Percentiles rank a stretch among this genome's conserved stretches.
phyloP scores from a whole-genome alignment of 2,329 filamentous ascomycete genomes.

The Pseudogymnoascus sp. region DNA sequence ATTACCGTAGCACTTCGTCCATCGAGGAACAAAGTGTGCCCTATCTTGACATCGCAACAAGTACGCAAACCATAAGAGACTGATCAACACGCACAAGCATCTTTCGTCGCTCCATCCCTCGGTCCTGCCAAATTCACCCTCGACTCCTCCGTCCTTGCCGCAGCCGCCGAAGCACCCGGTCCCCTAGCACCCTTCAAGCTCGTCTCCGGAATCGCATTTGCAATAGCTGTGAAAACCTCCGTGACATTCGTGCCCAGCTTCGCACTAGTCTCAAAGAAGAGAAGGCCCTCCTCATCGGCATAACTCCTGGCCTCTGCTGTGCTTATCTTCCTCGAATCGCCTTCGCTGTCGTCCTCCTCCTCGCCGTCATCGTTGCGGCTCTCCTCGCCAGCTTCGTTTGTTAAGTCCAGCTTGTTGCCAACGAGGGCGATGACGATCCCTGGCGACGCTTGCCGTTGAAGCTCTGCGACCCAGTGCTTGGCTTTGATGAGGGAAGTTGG shows the following conservation, averaged over 20 bases:
- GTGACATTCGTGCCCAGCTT: constrained; percentile 93
- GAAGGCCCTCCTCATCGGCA: constrained; percentile 84
- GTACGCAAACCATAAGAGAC: not conserved
- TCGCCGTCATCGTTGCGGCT: constrained; percentile 44
- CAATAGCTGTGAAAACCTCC: constrained; percentile 96
- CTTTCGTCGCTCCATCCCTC: constrained; percentile 69
- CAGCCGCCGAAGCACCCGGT: constrained; percentile 50
- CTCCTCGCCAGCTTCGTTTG: constrained; percentile 47
- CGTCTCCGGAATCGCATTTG: constrained; percentile 95
- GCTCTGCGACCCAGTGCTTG: constrained; percentile 96
- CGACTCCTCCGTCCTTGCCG: constrained; percentile 51
- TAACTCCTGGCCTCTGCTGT: constrained; percentile 89
- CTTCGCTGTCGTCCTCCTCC: constrained; percentile 43
- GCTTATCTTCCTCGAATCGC: constrained; percentile 78
- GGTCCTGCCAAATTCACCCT: constrained; percentile 77
- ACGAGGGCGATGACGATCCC: constrained; percentile 96
- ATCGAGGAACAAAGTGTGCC: constrained; percentile 15
- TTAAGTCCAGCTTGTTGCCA: constrained; percentile 92
- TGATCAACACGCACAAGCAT: constrained; percentile 76
- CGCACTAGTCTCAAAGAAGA: constrained; percentile 97
- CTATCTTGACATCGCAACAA: constrained; percentile 3
- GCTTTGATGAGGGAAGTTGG: constrained; percentile 92
- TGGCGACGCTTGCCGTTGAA: constrained; percentile 90
- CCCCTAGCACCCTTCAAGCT: constrained; percentile 84
- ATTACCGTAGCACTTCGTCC: not conserved